Conservation (phyloP, 2,329 filamentous ascomycete species). For the Parascedosporium putredinis region DNA sequence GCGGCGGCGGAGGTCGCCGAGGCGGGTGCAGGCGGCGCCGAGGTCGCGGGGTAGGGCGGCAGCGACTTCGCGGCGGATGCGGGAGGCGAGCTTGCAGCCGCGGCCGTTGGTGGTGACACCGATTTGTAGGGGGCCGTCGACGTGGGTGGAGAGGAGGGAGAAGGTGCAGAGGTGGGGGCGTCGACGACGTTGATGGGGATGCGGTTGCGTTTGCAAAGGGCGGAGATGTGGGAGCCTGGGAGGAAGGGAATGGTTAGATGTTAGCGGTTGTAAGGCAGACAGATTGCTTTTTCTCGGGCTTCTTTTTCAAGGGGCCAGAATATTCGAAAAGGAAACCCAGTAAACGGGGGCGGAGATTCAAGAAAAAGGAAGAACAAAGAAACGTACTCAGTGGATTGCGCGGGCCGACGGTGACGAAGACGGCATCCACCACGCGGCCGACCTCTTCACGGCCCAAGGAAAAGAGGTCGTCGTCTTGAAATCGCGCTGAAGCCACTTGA, state of each 20-base stretch:
- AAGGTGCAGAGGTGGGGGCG: constrained; percentile 81
- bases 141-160: constrained; percentile 77
- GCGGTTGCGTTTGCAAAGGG: constrained; percentile 63
- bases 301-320: no score
- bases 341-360: no score
- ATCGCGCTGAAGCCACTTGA: constrained; percentile 53
- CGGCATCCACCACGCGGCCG: constrained; percentile 70
- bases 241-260: not conserved
- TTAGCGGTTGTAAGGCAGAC: no score
- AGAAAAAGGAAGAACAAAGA: not conserved
- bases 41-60: constrained; percentile 65
- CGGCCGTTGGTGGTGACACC: constrained; percentile 92
- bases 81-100: constrained; percentile 84
- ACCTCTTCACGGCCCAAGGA: constrained; percentile 73
- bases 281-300: not conserved
- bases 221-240: constrained; percentile 56
- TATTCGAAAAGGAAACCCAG: no score
- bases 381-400: constrained; percentile 28
- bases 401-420: constrained; percentile 67
- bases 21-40: constrained; percentile 63
- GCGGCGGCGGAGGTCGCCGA: constrained; percentile 62
- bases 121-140: constrained; percentile 84
- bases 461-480: constrained; percentile 65
- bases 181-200: constrained; percentile 93
- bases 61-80: constrained; percentile 81